Evolutionary conservation across 2,329 filamentous ascomycete genomes (phyloP), one percentile per base, ranked within the genome.

Genomic region (Cladosporium sp.): DNA sequence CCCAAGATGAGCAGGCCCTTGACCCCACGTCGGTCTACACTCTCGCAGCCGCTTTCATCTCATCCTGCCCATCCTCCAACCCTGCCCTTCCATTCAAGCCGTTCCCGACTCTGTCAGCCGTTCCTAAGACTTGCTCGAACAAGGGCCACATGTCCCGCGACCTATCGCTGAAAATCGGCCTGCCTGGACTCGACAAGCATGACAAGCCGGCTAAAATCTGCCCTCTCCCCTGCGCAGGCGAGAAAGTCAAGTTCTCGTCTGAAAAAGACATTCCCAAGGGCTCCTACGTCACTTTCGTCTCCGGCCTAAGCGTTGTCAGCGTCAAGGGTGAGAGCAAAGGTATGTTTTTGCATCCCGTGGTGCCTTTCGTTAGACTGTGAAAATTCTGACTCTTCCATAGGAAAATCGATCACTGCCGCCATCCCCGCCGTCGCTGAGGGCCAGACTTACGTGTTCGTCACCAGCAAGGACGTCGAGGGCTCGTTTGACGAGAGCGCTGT

Each of bases 21-120:
- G 66, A 69, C 57, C 72, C 78, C 60, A 76, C 81, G 63, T 68
- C 77, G 58, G 80, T 85, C 46, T 84, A 76, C 72, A 82, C 81
- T 4, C 74, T 86, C n/a, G 82, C 83, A 0, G 73, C 80, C 0
- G 70, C 72, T 49, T 85, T 85, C 68, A 83, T 86, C 62, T 70
- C 63, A 3, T 65, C 67, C 2, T 85, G 81, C 66, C 80, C 82
- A 1, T 54, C 68, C 5, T 69, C 66, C 57, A 83, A 83, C 61
- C 65, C 73, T 0, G 55, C 68, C 1, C 72, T 85, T 1, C 80
- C 81, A 2, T 77, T 86, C 62, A 81, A 75, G 67, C 76, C 60
- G 3, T 62, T 55, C 57, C 59, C 60, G 2, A 11, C 49, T 11
- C 51, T 63, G 15, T n/a, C 3, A 15, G 7, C 32, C 13, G 15